Evolutionary conservation across 176 grass and related monocot species (phyloP), one percentile per base, ranked within the genome.

Genomic region (Lolium rigidum): DNA sequence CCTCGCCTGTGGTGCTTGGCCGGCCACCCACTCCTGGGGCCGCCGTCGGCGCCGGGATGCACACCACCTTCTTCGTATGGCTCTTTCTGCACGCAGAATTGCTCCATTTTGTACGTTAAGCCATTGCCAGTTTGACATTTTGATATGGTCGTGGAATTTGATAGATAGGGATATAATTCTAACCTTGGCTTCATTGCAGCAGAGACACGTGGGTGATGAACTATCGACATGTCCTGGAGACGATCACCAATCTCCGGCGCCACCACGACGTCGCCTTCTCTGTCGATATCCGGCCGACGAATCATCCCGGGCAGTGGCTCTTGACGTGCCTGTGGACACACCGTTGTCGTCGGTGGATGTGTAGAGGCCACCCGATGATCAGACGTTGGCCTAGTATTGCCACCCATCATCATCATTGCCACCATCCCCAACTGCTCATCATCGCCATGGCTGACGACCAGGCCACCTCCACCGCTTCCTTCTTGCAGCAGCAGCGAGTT

Each of bases 61-160:
- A 98, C 88, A 98, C 88, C 69, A 95, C 95, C 90, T 95, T 98
- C 88, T 94, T 98, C 85, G 70, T 81, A 66, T 95, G 89, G 86
- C 81, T 93, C 79, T 92, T 98, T 85, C 95, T 95, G 83, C 60
- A 58, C 90, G 80, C 47, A 64, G 13, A 43, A 21, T 37, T 22
- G 41, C 15, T 70, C 5, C 15, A 20, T 37, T 12, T 7, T 20
- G 20, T 22, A 7, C 20, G 20, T 61, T 26, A 25, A 17, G 21
- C 7, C 31, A 18, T 18, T 37, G 28, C 28, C 15, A 68, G 3
- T 65, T 68, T 16, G 15, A 26, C 13, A 66, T 6, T 63, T 66
- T 16, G 28, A 14, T 28, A 67, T 68, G 31, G 28, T 18, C 18
- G 28, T 0, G 47, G 13, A 13, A 74, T 51, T 35, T 35, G 31